Evolutionary conservation across 1,139 yeast species (phyloP), one percentile per base, ranked within the genome.

Genomic region (Scheffersomyces stambukii): DNA sequence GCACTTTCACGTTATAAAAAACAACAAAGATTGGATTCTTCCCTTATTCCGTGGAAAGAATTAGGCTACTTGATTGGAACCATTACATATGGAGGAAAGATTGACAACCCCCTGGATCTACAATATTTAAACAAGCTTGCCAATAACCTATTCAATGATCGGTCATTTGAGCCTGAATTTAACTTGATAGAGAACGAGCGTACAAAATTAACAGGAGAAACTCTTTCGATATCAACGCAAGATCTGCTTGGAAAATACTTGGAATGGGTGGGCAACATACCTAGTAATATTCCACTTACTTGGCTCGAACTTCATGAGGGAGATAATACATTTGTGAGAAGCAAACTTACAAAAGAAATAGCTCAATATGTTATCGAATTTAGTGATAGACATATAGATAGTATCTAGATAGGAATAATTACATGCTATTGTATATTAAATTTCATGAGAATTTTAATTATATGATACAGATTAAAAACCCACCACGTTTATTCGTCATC

Each of bases 11-110:
- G 14, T 11, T 21, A 21, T 6, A 14, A 16, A 6, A 12, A n/a
- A 22, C 23, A 45, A 48, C 8, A 70, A n/a, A 72, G 36, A 44
- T 75, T 10, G 45, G 75, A 1, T 77, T 80, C 0, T 65, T 61
- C 2, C 13, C 34, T 1, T 8, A 31, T 33, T 13, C 30, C 35
- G 57, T 83, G 88, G 85, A 52, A 58, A 3, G 68, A 71, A 13
- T 48, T 84, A 4, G 52, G 57, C 5, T 61, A 60, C 28, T 51
- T 80, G 32, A 47, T 84, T 13, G 72, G 76, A 3, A 64, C 64
- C 3, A 65, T 81, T 8, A 64, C 77, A 1, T 85, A 85, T 46
- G 95, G 95, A 9, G 93, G 93, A 13, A 82, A 82, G 50, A 59
- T 83, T 24, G 79, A 77, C 35, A 49, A 58, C 25, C 41, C 30